Conservation (phyloP, 192 early-diverging fungal genomes). For the Coemansia sp. region DNA sequence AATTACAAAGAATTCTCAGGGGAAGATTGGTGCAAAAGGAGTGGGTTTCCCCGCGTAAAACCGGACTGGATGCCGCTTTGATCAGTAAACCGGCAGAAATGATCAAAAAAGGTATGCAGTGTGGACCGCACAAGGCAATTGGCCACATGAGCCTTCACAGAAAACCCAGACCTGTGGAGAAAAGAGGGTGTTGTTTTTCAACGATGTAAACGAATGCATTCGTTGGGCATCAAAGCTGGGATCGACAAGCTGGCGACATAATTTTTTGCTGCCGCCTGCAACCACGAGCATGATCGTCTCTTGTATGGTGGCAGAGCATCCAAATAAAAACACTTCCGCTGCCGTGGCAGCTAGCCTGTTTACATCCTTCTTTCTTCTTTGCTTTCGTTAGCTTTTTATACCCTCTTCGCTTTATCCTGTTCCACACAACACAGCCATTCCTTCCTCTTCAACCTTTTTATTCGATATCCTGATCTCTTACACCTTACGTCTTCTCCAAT, state of each 20-base stretch:
- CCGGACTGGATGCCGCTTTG: not conserved
- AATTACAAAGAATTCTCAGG: no score
- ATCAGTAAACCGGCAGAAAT: not conserved
- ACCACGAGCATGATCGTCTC: not conserved
- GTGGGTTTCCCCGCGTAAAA: not conserved
- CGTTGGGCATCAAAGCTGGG: not conserved
- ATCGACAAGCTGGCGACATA: no score
- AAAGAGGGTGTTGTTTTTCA: no score
- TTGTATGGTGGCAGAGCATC: not conserved
- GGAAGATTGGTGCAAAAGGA: not conserved
- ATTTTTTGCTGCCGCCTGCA: no score
- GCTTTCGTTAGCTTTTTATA: not conserved
- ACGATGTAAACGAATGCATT: no score
- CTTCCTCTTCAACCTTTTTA: not conserved
- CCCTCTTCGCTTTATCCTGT: not conserved
- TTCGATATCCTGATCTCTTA: not conserved
- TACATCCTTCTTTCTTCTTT: not conserved
- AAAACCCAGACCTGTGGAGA: no score
- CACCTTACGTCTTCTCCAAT: conserved; percentile 3
- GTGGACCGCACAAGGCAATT: not conserved
- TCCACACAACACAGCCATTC: no score
- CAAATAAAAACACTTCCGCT: not conserved
- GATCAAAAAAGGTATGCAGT: not conserved
- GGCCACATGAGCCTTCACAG: not conserved
- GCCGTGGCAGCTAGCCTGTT: not conserved